phyloP scores from a whole-genome alignment of 768 basidiomycete species.

The Russula emetica region DNA sequence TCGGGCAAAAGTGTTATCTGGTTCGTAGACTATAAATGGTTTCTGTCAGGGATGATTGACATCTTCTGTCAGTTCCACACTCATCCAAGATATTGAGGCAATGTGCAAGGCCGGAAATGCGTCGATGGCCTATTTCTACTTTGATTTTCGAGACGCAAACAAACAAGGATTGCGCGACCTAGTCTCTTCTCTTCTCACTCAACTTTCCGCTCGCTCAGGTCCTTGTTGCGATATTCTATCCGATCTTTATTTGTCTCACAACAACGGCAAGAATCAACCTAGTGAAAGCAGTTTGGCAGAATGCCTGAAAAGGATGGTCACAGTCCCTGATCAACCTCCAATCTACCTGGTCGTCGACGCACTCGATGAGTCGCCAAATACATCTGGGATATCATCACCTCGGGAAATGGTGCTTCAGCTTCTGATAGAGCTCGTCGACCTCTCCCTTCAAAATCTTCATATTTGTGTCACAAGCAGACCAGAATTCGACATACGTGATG shows the following conservation, averaged over 20 bases:
- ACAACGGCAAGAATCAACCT: not conserved
- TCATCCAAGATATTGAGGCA: not conserved
- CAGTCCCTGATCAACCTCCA: not conserved
- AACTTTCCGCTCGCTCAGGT: not conserved
- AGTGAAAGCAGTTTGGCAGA: not conserved
- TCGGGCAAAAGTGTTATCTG: slow-evolving; percentile 13
- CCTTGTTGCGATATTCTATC: not conserved
- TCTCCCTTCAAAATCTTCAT: not conserved
- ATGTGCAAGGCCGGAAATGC: not conserved
- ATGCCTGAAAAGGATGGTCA: slow-evolving; percentile 13
- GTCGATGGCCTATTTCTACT: slow-evolving; percentile 2
- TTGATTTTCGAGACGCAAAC: not conserved
- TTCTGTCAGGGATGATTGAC: not conserved
- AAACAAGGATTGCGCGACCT: slow-evolving; percentile 4
- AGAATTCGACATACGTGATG: slow-evolving; percentile 2
- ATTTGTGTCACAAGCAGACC: slow-evolving; percentile 8
- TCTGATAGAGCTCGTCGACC: not conserved
- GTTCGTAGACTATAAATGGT: not conserved
- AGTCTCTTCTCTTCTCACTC: slow-evolving; percentile 5
- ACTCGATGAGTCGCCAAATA: slow-evolving; percentile 6
- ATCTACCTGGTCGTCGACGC: slow-evolving; percentile 12
- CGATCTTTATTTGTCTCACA: not conserved
- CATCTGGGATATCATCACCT: not conserved
- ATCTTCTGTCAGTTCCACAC: not conserved
- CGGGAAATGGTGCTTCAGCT: not conserved